Percentiles rank a stretch among this genome's conserved stretches.
Evolutionary conservation across 495 filamentous ascomycete genomes (phyloP).

Genomic region (Podospora appendiculata): DNA sequence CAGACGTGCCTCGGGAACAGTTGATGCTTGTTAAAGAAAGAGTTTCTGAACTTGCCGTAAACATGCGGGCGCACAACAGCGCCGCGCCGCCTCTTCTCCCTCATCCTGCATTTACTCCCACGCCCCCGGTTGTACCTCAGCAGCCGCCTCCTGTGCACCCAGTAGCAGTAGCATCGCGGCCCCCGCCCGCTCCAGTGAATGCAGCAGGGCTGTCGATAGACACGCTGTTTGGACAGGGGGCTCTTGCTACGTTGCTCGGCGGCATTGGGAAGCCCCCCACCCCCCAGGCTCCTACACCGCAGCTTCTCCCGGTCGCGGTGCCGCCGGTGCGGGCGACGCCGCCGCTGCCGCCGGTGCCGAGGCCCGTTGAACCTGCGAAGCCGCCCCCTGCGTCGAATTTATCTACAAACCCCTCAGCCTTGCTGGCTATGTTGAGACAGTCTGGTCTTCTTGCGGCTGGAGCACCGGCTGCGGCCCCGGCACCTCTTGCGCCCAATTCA

Average conservation of each 20-base stretch:
- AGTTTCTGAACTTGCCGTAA: slow-evolving; percentile 61
- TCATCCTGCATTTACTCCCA: slow-evolving; percentile 13
- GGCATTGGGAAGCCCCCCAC: slow-evolving; percentile 32
- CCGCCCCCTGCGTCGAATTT: slow-evolving; percentile 6
- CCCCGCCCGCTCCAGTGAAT: slow-evolving; percentile 16
- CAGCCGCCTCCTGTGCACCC: slow-evolving; percentile 17
- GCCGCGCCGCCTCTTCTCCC: slow-evolving; percentile 19
- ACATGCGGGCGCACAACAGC: slow-evolving; percentile 33
- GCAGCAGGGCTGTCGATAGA: slow-evolving; percentile 36
- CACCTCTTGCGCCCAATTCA: slow-evolving; percentile 16
- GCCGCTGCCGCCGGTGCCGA: slow-evolving; percentile 20
- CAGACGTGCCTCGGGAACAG: slow-evolving; percentile 72
- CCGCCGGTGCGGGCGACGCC: slow-evolving; percentile 18
- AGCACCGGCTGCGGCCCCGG: slow-evolving; percentile 24
- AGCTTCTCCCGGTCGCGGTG: slow-evolving; percentile 12
- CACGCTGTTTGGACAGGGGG: slow-evolving; percentile 44
- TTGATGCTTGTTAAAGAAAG: slow-evolving; percentile 72
- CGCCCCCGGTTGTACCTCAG: slow-evolving; percentile 17
- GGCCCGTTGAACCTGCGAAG: not conserved
- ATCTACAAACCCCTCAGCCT: slow-evolving; percentile 28
- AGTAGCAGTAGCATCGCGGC: slow-evolving; percentile 20
- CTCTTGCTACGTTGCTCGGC: slow-evolving; percentile 40
- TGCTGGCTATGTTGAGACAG: slow-evolving; percentile 41
- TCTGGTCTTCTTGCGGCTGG: slow-evolving; percentile 36
- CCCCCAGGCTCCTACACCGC: slow-evolving; percentile 32